Evolutionary conservation across 768 basidiomycete genomes (phyloP).

Genomic region (Podaxis rugospora): DNA sequence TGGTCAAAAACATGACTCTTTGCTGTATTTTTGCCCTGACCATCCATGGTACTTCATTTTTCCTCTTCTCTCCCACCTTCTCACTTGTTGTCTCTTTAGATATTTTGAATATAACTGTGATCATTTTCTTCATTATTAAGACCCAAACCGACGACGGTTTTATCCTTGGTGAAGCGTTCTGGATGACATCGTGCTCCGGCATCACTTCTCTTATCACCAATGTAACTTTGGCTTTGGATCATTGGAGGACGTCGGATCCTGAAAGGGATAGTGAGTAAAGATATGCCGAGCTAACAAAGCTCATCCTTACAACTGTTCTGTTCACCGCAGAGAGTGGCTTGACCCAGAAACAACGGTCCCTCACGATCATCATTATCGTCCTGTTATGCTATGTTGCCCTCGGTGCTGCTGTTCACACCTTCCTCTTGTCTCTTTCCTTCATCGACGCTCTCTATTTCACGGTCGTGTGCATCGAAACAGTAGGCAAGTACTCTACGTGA

Average conservation of each 20-base stretch:
- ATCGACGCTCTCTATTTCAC: slow-evolving; percentile 78
- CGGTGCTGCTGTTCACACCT: slow-evolving; percentile 57
- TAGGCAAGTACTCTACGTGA: slow-evolving; percentile 29
- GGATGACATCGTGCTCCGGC: slow-evolving; percentile 77
- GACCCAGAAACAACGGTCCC: slow-evolving; percentile 72
- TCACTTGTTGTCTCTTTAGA: slow-evolving; percentile 36
- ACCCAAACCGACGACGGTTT: slow-evolving; percentile 63
- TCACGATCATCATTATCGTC: slow-evolving; percentile 76
- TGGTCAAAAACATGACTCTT: slow-evolving; percentile 58
- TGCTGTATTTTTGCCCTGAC: slow-evolving; percentile 61
- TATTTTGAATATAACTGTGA: slow-evolving; percentile 56
- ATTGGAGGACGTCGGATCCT: slow-evolving; percentile 57
- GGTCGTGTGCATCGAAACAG: slow-evolving; percentile 67
- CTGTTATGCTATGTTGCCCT: slow-evolving; percentile 71
- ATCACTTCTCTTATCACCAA: slow-evolving; percentile 62
- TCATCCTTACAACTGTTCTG: neutral
- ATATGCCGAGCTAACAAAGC: neutral
- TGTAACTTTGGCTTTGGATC: slow-evolving; percentile 61
- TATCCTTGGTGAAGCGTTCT: slow-evolving; percentile 67
- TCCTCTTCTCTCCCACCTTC: neutral
- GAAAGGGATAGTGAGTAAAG: slow-evolving; percentile 21
- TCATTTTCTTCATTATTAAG: slow-evolving; percentile 58
- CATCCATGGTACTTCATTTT: slow-evolving; percentile 53
- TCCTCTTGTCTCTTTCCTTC: slow-evolving; percentile 53
- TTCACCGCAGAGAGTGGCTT: slow-evolving; percentile 61